Evolutionary conservation across 2,329 filamentous ascomycete species (phyloP).

Genomic region (Penicillium sp.): DNA sequence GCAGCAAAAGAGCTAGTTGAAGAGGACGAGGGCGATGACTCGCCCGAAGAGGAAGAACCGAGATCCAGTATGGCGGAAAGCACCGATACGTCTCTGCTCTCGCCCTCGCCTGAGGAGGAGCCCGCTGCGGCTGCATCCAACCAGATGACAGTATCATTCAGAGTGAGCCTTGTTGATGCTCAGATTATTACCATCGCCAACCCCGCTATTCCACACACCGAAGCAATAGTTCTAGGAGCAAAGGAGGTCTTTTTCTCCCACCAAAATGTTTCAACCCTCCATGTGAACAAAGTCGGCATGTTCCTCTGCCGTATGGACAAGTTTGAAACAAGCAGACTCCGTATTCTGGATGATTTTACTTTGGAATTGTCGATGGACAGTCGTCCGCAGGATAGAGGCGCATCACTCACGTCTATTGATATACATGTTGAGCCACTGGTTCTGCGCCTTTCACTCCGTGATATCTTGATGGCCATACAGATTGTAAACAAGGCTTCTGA

Average conservation of each 20-base stretch:
- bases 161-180: conserved; percentile 92
- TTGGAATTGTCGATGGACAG: conserved; percentile 87
- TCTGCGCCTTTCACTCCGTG: conserved; percentile 84
- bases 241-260: conserved; percentile 92
- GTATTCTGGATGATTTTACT: conserved; percentile 96
- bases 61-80: conserved; percentile 37
- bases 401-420: conserved; percentile 75
- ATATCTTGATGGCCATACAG: conserved; percentile 92
- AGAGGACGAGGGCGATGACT: conserved; percentile 40
- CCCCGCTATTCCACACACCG: conserved; percentile 83
- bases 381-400: conserved; percentile 62
- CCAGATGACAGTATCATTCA: conserved; percentile 79
- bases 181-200: conserved; percentile 97
- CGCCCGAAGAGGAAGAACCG: conserved; percentile 42
- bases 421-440: conserved; percentile 91
- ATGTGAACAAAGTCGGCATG: conserved; percentile 95
- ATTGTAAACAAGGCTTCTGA: conserved; percentile 91
- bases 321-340: conserved; percentile 86
- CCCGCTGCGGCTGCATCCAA: conserved; percentile 43
- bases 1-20: conserved; percentile 56
- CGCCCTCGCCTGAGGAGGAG: conserved; percentile 36
- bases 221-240: conserved; percentile 92
- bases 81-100: conserved; percentile 29
- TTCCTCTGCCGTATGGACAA: conserved; percentile 98
- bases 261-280: conserved; percentile 91